Base-by-base conservation (phyloP, 495 filamentous ascomycete species). In the Hypoxylon lienhwacheense region DNA sequence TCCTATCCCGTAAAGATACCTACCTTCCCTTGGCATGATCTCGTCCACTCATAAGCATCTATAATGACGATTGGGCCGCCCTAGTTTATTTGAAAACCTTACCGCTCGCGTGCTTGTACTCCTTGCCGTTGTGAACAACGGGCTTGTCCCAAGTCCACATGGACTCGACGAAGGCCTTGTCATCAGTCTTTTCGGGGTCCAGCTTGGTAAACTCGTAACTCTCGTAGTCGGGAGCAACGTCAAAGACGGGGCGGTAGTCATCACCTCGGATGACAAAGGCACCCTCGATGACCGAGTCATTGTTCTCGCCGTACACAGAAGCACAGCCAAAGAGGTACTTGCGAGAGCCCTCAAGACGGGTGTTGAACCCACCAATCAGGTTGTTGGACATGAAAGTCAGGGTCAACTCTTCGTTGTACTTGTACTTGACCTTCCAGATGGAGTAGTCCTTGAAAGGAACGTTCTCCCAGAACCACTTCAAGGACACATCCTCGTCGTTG, bases 401-500 rank as follows among this genome's bases (percentile, higher is more conserved):
- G 65, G 90, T 96, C 63, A 98, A 84, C 83, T 98, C 93, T 43
- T 95, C 84, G 75, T 96, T 92, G 82, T 97, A 97, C 81, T 95
- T 96, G 84, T 96, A 99, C 72, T 87, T 84, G 53, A 88, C 78
- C 67, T 78, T 82, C 90, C 90, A 99, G 64, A 99, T 73, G 28
- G 90, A 95, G 82, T 93, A 97, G 75, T 97, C 95, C 47, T 89
- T 86, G 66, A 91, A 81, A 53, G 91, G 91, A 74, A 81, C 83
- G 68, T 95, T 86, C 78, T 96, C 83, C 91, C 91, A 99, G 84
- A 99, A 97, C 89, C 91, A 99, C 68, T 92, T 91, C 60, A 97
- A 74, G 61, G 91, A 89, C 32, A 77, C 85, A 34, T 87, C 89
- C 49, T 89, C 91, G 36, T 97, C 92, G 59, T 87, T 79, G 83